A percentile compares a stretch with the other conserved stretches of the same genome.
phyloP scores from a whole-genome alignment of 768 basidiomycete genomes.

The Chalciporus sphaerocephalus region DNA sequence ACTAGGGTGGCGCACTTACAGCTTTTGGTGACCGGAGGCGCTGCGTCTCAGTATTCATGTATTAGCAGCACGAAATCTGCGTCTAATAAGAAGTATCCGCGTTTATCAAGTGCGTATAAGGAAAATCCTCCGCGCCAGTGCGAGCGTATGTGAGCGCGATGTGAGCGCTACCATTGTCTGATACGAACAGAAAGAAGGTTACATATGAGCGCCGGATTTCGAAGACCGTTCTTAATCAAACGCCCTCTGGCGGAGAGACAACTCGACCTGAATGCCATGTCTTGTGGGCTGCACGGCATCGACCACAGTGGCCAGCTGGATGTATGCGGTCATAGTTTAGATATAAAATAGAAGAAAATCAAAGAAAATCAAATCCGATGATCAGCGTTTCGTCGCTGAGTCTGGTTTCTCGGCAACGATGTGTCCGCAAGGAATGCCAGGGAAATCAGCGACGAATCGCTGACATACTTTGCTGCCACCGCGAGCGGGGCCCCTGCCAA shows the following conservation, averaged over 20 bases:
- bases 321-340: background rate
- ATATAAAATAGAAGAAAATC: background rate
- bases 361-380: background rate
- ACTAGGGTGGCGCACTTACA: no score
- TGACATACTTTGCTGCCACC: background rate
- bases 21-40: background rate
- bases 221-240: background rate
- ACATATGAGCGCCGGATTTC: background rate
- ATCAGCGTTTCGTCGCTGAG: background rate
- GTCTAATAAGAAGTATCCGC: background rate
- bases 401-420: background rate
- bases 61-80: background rate
- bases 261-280: no score
- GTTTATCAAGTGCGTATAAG: background rate
- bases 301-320: no score
- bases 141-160: conserved; percentile 1
- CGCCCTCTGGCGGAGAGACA: background rate
- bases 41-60: background rate
- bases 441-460: background rate
- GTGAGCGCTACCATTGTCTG: background rate
- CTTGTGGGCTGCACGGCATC: no score
- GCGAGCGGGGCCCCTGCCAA: background rate
- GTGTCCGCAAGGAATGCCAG: background rate
- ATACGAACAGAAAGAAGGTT: no score
- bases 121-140: no score